phyloP scores from a whole-genome alignment of 2,329 filamentous ascomycete genomes.

The Gnomoniopsis sp. region DNA sequence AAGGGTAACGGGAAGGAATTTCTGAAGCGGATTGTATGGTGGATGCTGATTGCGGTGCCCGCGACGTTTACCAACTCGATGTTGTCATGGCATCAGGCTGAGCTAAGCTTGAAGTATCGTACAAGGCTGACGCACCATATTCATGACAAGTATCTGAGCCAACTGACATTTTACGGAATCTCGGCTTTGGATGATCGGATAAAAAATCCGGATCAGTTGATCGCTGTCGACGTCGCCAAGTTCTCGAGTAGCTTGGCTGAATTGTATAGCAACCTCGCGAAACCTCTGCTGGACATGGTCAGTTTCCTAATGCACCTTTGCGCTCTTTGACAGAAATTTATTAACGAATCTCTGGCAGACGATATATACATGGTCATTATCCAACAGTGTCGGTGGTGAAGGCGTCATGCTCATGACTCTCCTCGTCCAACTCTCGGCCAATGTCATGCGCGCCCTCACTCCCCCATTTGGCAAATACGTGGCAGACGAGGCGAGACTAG shows the following conservation, averaged over 20 bases:
- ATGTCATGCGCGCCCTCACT: constrained; percentile 88
- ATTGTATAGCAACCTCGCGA: constrained; percentile 93
- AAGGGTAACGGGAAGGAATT: constrained; percentile 91
- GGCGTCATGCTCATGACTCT: constrained; percentile 94
- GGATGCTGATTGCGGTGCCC: constrained; percentile 95
- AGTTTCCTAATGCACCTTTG: constrained; percentile 21
- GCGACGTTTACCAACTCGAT: constrained; percentile 99
- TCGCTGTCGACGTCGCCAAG: constrained; percentile 92
- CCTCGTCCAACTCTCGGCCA: constrained; percentile 87
- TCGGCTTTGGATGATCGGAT: constrained; percentile 94
- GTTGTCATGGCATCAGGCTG: constrained; percentile 96
- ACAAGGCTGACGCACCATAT: constrained; percentile 91
- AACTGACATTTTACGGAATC: constrained; percentile 96
- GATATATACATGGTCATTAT: constrained; percentile 94
- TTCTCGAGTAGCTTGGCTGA: constrained; percentile 95
- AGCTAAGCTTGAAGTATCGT: constrained; percentile 87
- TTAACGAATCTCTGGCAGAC: constrained; percentile 41
- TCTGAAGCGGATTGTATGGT: constrained; percentile 84
- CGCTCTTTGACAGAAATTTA: not conserved
- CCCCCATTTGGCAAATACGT: constrained; percentile 98
- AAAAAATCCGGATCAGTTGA: constrained; percentile 97
- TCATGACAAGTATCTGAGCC: constrained; percentile 92
- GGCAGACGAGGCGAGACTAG: constrained; percentile 87
- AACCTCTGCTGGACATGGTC: constrained; percentile 90
- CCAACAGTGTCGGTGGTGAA: constrained; percentile 92